Evolutionary conservation across 108 stramenopile species (phyloP), one percentile per base, ranked within the genome.

Genomic region (Cyclostephanos invisitatus): DNA sequence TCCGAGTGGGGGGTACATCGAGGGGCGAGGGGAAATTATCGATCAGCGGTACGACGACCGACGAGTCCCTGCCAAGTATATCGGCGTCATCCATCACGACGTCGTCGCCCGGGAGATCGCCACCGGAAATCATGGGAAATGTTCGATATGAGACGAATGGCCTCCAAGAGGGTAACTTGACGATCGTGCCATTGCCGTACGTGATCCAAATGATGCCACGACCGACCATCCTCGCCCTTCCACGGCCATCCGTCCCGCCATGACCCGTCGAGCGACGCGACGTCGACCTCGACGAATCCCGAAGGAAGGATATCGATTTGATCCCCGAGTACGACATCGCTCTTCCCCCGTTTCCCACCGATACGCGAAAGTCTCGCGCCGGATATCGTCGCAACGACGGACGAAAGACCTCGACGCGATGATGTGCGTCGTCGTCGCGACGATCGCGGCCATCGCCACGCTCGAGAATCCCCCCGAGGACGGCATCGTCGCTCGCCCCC

Each of bases 131-230:
- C n/a, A n/a, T 64, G 64, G 74, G 48, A 78, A 51, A 9, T 54
- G 44, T 55, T 20, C 22, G 51, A 17, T 85, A 75, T 24, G 85
- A 77, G 9, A 84, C 67, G 75, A 94, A 94, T 24, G 91, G 67
- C 27, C 72, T 89, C 62, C 86, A 86, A 25, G 85, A 78, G 44
- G 91, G 93, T 49, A 94, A 12, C 58, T 86, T 78, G 11, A 94
- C 62, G 46, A 81, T 80, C 9, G 81, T 84, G 20, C 93, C 90
- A 83, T 91, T 85, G 9, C 82, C 84, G 77, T 86, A 94, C 10
- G 80, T 68, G 35, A 94, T 67, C 90, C 87, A 94, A 18, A 94
- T 70, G 59, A 73, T 22, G 12, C 85, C 81, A 37, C 51, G 72
- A 50, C 62, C 63, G 36, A 74, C 4, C 12, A 53, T 8, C n/a